A percentile compares a stretch with the other conserved stretches of the same genome.
These are phyloP conservation scores for Epicoccum nigrum DNA, from an alignment of 2,329 filamentous ascomycete genomes.

Conservation along the genomic window DNA sequence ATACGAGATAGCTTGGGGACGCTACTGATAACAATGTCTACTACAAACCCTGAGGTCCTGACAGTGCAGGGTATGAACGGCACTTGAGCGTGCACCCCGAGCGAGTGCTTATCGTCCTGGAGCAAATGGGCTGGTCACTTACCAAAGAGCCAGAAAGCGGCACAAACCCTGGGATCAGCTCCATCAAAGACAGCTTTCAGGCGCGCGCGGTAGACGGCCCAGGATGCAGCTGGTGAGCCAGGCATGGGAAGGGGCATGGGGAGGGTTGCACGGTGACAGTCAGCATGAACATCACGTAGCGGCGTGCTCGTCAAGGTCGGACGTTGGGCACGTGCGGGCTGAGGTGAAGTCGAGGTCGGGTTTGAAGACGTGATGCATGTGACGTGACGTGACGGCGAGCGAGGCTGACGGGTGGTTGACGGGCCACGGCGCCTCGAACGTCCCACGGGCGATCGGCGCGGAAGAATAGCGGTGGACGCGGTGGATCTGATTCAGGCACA, in stretches of 20 bases:
- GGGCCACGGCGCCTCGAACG: constrained; percentile 9
- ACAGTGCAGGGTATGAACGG: neutral
- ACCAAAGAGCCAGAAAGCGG: constrained; percentile 96
- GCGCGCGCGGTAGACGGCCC: constrained; percentile 74
- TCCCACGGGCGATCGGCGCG: constrained; percentile 11
- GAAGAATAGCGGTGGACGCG: constrained; percentile 6
- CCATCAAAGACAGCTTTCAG: constrained; percentile 68
- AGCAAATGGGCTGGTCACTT: neutral
- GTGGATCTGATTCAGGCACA: constrained; percentile 11
- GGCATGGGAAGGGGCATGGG: constrained; percentile 59
- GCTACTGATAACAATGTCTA: neutral
- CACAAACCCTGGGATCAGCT: constrained; percentile 72
- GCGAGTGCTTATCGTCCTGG: neutral
- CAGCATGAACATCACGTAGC: constrained; percentile 1
- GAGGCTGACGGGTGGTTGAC: constrained; percentile 7
- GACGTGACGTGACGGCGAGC: constrained; percentile 6
- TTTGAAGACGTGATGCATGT: too few relatives aligned
- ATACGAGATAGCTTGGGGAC: neutral
- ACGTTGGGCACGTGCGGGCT: constrained; percentile 16
- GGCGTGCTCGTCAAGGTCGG: neutral
- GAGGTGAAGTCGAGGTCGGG: too few relatives aligned
- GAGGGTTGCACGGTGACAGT: constrained; percentile 4
- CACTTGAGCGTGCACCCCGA: neutral
- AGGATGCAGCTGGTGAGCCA: constrained; percentile 67
- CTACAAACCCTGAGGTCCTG: neutral